Base-by-base conservation (phyloP, 768 basidiomycete species). In the Cystofilobasidium bisporidii region DNA sequence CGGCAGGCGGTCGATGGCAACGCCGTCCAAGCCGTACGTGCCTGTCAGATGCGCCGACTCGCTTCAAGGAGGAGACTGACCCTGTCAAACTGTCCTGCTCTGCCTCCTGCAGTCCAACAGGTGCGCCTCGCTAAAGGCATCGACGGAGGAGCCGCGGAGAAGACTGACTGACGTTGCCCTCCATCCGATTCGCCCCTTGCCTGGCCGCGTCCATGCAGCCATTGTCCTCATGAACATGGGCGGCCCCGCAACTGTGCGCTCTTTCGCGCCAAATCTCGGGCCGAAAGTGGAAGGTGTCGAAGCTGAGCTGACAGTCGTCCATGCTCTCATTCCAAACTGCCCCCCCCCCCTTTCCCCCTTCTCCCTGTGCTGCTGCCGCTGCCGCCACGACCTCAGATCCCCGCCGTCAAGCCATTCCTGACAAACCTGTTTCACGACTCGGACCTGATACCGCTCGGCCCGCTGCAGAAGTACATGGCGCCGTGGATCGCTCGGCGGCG, bases 221-320 rank as follows among this genome's bases (percentile, higher is more conserved):
- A 83, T 98, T 70, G 91, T 99, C 48, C 89, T 99, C 88, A 81
- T 99, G 80, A 99, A 98, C 78, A 99, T 99, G 96, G 96, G 96
- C 53, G 96, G 96, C 1, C 96, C 94, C 28, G 84, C 88, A 61
- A 93, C 91, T 66, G 91, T 91, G 74, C 72, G 84, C 79, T 43
- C 41, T 18, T 10, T 28, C 2, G 48, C 15, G 3, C n/a, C n/a
- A n/a, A n/a, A n/a, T n/a, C n/a, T n/a, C n/a, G n/a, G n/a, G n/a
- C n/a, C n/a, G n/a, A n/a, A n/a, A n/a, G n/a, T n/a, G n/a, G n/a
- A 41, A 41, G 40, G 10, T 9, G 10, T 41, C 9, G 10, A 17
- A 41, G 40, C 40, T 17, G 22, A 24, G 36, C 30, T 36, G 53
- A 18, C 40, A 28, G 8, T 40, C n/a, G n/a, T n/a, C n/a, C n/a